Percentiles rank a stretch among this genome's conserved stretches.
phyloP scores from a whole-genome alignment of 2,329 filamentous ascomycete genomes.

The Pestalotiopsis sp. region DNA sequence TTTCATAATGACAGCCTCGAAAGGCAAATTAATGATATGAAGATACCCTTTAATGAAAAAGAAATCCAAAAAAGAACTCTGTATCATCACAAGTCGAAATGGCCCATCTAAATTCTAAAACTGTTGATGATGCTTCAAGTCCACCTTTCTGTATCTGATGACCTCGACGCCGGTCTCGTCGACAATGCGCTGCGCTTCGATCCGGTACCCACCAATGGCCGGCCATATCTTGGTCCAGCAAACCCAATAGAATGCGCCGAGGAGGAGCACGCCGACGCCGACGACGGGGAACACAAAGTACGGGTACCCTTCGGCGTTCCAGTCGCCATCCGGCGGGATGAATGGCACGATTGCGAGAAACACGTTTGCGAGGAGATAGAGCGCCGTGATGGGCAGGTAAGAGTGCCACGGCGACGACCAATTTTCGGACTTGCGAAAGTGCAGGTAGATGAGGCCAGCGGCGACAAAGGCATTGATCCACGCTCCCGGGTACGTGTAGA shows the following conservation, averaged over 20 bases:
- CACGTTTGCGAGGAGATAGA: constrained; percentile 54
- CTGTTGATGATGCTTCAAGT: background rate
- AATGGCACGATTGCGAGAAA: constrained; percentile 59
- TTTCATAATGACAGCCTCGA: background rate
- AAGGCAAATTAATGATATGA: background rate
- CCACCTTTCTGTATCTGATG: constrained; percentile 30
- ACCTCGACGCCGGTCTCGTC: constrained; percentile 38
- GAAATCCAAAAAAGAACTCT: background rate
- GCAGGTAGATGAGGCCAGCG: constrained; percentile 54
- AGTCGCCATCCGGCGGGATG: constrained; percentile 52
- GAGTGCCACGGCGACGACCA: constrained; percentile 59
- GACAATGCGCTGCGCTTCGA: constrained; percentile 46
- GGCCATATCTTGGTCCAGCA: constrained; percentile 56
- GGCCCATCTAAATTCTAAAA: background rate
- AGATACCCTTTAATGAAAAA: background rate
- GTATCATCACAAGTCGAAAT: background rate
- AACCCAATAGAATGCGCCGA: constrained; percentile 56
- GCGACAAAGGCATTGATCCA: constrained; percentile 58
- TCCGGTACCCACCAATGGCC: constrained; percentile 50
- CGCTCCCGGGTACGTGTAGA: constrained; percentile 56
- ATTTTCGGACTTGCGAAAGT: constrained; percentile 50
- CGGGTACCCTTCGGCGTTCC: constrained; percentile 52
- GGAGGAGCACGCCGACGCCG: constrained; percentile 51
- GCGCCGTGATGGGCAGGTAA: constrained; percentile 46
- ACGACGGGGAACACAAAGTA: constrained; percentile 62